A percentile compares a stretch with the other conserved stretches of the same genome.
These are phyloP conservation scores for Selenicereus undatus DNA, from an alignment of 148 eudicot species.

Conservation along the genomic window DNA sequence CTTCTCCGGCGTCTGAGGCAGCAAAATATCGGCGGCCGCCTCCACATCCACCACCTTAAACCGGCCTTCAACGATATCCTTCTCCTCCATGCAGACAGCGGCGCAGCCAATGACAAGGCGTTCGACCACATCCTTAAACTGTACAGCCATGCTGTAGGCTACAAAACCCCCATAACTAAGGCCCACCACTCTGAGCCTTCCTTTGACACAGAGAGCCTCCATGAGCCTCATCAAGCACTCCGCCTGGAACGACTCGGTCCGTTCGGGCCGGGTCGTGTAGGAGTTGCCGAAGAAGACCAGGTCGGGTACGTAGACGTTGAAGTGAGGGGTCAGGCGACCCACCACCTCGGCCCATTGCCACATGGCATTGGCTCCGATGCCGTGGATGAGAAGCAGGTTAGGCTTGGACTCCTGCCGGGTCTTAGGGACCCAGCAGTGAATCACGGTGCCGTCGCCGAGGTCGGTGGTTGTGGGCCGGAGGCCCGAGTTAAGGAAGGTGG, in stretches of 20 bases:
- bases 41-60: constrained; percentile 61
- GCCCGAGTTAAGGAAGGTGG: constrained; percentile 47
- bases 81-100: constrained; percentile 75
- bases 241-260: constrained; percentile 76
- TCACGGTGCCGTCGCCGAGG: constrained; percentile 65
- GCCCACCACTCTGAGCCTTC: constrained; percentile 49
- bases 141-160: constrained; percentile 70
- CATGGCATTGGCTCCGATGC: constrained; percentile 71
- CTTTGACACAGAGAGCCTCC: constrained; percentile 38
- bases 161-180: constrained; percentile 89
- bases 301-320: constrained; percentile 85
- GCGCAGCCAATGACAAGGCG: constrained; percentile 63
- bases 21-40: constrained; percentile 54
- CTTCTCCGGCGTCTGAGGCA: constrained; percentile 71
- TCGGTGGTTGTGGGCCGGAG: constrained; percentile 52
- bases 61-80: constrained; percentile 53
- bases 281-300: constrained; percentile 79
- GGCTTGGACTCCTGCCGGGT: constrained; percentile 43
- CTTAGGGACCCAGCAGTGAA: constrained; percentile 82
- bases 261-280: constrained; percentile 52
- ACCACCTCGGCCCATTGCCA: constrained; percentile 67
- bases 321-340: constrained; percentile 35
- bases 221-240: constrained; percentile 55
- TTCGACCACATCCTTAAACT: constrained; percentile 45
- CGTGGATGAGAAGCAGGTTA: constrained; percentile 63